These are phyloP conservation scores for Malassezia equina DNA, from an alignment of 1,284 basidiomycete genomes.

Conservation along the genomic window DNA sequence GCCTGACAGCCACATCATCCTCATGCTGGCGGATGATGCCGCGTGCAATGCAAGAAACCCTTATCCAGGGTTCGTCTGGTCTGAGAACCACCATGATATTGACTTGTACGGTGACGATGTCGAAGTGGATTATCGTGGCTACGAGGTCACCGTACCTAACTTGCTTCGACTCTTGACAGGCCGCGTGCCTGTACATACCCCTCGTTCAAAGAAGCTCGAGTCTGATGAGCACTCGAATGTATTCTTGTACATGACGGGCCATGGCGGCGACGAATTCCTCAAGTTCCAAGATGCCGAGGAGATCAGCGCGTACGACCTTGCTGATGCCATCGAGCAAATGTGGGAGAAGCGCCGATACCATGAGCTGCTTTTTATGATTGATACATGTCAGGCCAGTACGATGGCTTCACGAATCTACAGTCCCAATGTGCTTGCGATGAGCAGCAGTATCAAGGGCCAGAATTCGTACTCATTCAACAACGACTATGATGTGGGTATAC, in stretches of 20 bases:
- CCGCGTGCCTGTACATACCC: slow-evolving; percentile 55
- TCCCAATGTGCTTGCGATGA: slow-evolving; percentile 87
- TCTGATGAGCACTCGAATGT: slow-evolving; percentile 87
- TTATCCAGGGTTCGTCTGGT: slow-evolving; percentile 82
- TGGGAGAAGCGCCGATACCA: slow-evolving; percentile 89
- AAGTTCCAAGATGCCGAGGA: slow-evolving; percentile 99
- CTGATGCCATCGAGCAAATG: slow-evolving; percentile 97
- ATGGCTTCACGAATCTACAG: slow-evolving; percentile 92
- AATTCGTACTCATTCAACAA: slow-evolving; percentile 91
- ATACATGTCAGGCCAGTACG: slow-evolving; percentile 95
- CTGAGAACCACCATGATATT: slow-evolving; percentile 63
- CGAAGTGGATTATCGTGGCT: slow-evolving; percentile 94
- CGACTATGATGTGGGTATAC: slow-evolving; percentile 84
- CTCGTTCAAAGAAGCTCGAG: slow-evolving; percentile 79
- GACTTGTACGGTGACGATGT: slow-evolving; percentile 93
- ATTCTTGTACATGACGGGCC: slow-evolving; percentile 95
- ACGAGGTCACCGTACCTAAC: slow-evolving; percentile 94
- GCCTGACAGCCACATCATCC: slow-evolving; percentile 93
- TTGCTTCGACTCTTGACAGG: slow-evolving; percentile 82
- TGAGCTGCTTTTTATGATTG: slow-evolving; percentile 93
- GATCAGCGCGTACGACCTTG: slow-evolving; percentile 74
- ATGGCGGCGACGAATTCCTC: slow-evolving; percentile 93
- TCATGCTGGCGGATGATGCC: slow-evolving; percentile 95
- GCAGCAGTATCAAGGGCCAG: slow-evolving; percentile 74
- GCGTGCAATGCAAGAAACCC: slow-evolving; percentile 88